A percentile compares a stretch with the other conserved stretches of the same genome.
phyloP scores from a whole-genome alignment of 352 stramenopile genomes.

The Phytopythium sindhum region DNA sequence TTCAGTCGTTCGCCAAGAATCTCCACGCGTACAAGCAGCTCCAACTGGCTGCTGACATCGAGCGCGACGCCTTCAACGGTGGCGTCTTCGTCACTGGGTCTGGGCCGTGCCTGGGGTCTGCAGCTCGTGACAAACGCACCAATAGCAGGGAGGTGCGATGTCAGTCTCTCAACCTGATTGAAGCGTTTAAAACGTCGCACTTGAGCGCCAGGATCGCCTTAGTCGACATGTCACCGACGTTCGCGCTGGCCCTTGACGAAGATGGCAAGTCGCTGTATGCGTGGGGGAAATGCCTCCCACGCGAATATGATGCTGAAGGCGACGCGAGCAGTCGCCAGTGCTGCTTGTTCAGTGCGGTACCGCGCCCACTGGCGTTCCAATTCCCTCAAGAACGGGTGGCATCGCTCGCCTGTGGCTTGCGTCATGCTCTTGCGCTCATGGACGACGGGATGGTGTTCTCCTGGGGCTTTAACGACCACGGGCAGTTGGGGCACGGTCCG shows the following conservation, averaged over 20 bases:
- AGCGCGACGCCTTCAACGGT: constrained; percentile 52
- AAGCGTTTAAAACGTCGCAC: constrained; percentile 32
- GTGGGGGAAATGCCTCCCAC: constrained; percentile 54
- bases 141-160: background rate
- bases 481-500: constrained; percentile 64
- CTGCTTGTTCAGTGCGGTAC: constrained; percentile 13
- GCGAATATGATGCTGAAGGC: constrained; percentile 19
- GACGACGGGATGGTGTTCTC: constrained; percentile 58
- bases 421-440: constrained; percentile 53
- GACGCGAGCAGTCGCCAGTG: background rate
- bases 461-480: constrained; percentile 79
- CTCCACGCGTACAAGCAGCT: constrained; percentile 44
- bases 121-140: background rate
- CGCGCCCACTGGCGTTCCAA: constrained; percentile 25
- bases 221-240: constrained; percentile 42
- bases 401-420: constrained; percentile 45
- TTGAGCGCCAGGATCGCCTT: constrained; percentile 29
- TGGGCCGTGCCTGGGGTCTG: constrained; percentile 29
- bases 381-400: constrained; percentile 22
- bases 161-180: constrained; percentile 32
- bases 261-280: constrained; percentile 43
- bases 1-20: constrained; percentile 57
- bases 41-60: constrained; percentile 45
- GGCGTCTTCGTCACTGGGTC: constrained; percentile 48
- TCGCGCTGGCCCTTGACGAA: constrained; percentile 36